A percentile compares a stretch with the other conserved stretches of the same genome.
Evolutionary conservation across 148 eudicot species (phyloP).

Genomic region (Nepenthes gracilis): DNA sequence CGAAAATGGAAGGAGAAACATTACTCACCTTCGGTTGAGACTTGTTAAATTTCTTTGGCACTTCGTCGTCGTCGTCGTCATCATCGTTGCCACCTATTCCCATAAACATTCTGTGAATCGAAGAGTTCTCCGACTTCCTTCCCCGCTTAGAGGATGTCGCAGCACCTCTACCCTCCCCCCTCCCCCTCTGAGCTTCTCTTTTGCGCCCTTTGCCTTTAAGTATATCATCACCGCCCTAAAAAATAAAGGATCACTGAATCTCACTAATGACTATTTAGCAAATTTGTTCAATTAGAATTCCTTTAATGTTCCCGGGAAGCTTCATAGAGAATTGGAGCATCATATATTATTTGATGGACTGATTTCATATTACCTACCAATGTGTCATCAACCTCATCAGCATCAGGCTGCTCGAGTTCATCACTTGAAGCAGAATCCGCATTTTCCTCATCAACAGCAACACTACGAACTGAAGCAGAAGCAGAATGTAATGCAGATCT

Average conservation of each 20-base stretch:
- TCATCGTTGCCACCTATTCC: conserved; percentile 46
- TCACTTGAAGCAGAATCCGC: conserved; percentile 78
- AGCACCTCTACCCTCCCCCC: conserved; percentile 71
- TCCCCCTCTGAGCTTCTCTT: conserved; percentile 86
- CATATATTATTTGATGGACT: background rate
- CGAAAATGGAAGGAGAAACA: background rate
- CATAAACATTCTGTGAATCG: conserved; percentile 50
- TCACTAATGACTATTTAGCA: background rate
- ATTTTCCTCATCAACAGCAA: conserved; percentile 66
- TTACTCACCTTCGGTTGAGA: conserved; percentile 66
- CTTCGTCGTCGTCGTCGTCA: conserved; percentile 56
- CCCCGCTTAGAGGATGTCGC: conserved; percentile 76
- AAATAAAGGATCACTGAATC: background rate
- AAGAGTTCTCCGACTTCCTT: conserved; percentile 50
- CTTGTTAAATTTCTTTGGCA: conserved; percentile 30
- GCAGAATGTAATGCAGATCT: conserved; percentile 78
- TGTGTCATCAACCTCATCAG: conserved; percentile 47
- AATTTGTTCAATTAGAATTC: background rate
- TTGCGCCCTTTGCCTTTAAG: conserved; percentile 53
- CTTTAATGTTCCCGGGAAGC: too few relatives aligned
- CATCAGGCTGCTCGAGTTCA: conserved; percentile 31
- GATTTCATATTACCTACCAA: conserved; percentile 42
- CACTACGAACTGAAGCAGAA: conserved; percentile 48
- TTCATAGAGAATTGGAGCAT: background rate
- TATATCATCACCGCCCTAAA: conserved; percentile 43